These are phyloP conservation scores for Aspergillus calidoustus DNA, from an alignment of 2,329 filamentous ascomycete species.

Conservation along the genomic window DNA sequence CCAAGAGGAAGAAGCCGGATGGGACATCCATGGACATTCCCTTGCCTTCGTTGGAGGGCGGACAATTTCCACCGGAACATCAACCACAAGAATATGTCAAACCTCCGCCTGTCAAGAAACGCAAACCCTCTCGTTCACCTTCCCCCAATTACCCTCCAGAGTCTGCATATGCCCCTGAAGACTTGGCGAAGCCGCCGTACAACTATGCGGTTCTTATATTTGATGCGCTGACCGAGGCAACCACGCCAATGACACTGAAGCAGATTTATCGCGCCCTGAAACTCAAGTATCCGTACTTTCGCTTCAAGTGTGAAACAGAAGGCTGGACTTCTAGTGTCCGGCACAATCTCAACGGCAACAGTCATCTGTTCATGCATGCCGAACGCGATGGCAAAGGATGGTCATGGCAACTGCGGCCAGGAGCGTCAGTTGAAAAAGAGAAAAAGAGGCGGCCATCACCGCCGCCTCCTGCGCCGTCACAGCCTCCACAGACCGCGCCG, in stretches of 20 bases:
- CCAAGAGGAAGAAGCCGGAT: slow-evolving; percentile 52
- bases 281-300: slow-evolving; percentile 64
- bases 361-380: slow-evolving; percentile 62
- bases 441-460: slow-evolving; percentile 55
- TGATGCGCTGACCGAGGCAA: slow-evolving; percentile 63
- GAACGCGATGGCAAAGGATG: slow-evolving; percentile 67
- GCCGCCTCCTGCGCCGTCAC: slow-evolving; percentile 44
- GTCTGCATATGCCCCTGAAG: slow-evolving; percentile 64
- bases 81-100: slow-evolving; percentile 49
- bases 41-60: slow-evolving; percentile 49
- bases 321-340: slow-evolving; percentile 71
- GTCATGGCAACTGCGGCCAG: slow-evolving; percentile 65
- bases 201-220: slow-evolving; percentile 69
- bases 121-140: slow-evolving; percentile 61
- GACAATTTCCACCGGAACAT: slow-evolving; percentile 41
- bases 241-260: slow-evolving; percentile 64
- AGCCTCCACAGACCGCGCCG: slow-evolving; percentile 34
- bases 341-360: slow-evolving; percentile 65
- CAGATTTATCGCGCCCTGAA: slow-evolving; percentile 69
- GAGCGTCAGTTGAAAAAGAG: slow-evolving; percentile 64
- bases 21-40: slow-evolving; percentile 47
- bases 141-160: slow-evolving; percentile 65
- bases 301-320: slow-evolving; percentile 65
- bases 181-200: slow-evolving; percentile 64
- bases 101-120: slow-evolving; percentile 52